Conservation (phyloP, 2,329 filamentous ascomycete species). For the Trichoderma semiorbis region DNA sequence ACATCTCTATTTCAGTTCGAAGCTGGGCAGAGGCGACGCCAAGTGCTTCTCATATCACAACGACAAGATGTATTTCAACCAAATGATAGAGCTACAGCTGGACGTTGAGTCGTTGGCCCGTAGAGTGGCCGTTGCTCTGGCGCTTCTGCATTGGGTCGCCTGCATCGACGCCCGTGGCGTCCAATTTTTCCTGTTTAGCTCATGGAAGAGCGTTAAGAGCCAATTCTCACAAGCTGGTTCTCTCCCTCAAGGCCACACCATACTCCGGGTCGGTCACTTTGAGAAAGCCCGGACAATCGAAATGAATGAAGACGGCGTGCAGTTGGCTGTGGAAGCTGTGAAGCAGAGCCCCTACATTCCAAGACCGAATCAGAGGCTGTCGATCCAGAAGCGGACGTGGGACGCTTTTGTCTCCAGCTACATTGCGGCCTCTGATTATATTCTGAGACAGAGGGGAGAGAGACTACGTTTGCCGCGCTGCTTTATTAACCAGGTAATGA, state of each 20-base stretch:
- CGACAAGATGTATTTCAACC: slow-evolving; percentile 32
- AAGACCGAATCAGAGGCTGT: background rate
- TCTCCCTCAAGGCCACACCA: background rate
- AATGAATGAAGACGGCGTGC: slow-evolving; percentile 23
- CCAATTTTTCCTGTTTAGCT: slow-evolving; percentile 31
- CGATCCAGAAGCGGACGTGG: slow-evolving; percentile 15
- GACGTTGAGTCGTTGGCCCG: slow-evolving; percentile 22
- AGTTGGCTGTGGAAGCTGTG: slow-evolving; percentile 20
- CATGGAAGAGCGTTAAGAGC: background rate
- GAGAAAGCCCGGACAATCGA: slow-evolving; percentile 26
- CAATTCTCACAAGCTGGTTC: background rate
- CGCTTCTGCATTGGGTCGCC: slow-evolving; percentile 33
- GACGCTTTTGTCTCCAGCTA: slow-evolving; percentile 18
- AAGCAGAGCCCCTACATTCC: slow-evolving; percentile 24
- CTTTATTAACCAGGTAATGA: background rate
- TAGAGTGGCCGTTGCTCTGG: slow-evolving; percentile 28
- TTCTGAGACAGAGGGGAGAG: background rate
- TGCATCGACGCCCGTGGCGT: slow-evolving; percentile 30
- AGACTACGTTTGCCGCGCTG: background rate
- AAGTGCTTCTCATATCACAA: slow-evolving; percentile 13
- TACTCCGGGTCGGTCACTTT: slow-evolving; percentile 32
- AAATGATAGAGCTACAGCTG: slow-evolving; percentile 27
- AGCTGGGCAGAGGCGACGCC: background rate
- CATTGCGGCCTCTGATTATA: background rate
- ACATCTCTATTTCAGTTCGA: slow-evolving; percentile 23